phyloP scores from a whole-genome alignment of 495 filamentous ascomycete species.

The Pyrenula aspistea region DNA sequence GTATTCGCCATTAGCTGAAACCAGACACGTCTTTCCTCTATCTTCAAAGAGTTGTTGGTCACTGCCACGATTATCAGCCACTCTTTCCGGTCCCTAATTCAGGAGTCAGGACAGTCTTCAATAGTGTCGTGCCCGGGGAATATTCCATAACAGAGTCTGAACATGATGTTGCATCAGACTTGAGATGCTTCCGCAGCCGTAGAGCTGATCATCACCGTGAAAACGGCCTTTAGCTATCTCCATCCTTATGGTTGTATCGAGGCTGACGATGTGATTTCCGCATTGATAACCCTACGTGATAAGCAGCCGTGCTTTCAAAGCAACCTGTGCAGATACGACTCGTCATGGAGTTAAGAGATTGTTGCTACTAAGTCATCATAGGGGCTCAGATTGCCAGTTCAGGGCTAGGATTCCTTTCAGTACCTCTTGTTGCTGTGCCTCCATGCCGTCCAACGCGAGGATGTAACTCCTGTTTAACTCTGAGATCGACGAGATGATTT shows the following conservation, averaged over 20 bases:
- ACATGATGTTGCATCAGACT: neutral
- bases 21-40: neutral
- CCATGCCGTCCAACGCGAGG: neutral
- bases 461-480: neutral
- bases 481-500: neutral
- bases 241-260: neutral
- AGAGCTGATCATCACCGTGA: neutral
- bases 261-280: neutral
- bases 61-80: neutral
- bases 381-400: neutral
- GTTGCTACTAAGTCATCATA: neutral
- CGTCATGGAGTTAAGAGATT: neutral
- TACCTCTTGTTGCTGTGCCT: neutral
- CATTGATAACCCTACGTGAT: neutral
- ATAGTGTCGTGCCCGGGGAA: neutral
- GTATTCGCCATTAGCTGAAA: neutral
- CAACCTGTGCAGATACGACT: neutral
- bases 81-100: neutral
- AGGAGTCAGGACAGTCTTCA: neutral
- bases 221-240: neutral
- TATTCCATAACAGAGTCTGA: neutral
- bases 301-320: neutral
- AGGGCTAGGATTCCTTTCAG: neutral
- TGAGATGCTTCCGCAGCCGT: neutral
- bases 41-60: neutral